phyloP scores from a whole-genome alignment of 257 asterid species.

The Euphrasia confusa region DNA sequence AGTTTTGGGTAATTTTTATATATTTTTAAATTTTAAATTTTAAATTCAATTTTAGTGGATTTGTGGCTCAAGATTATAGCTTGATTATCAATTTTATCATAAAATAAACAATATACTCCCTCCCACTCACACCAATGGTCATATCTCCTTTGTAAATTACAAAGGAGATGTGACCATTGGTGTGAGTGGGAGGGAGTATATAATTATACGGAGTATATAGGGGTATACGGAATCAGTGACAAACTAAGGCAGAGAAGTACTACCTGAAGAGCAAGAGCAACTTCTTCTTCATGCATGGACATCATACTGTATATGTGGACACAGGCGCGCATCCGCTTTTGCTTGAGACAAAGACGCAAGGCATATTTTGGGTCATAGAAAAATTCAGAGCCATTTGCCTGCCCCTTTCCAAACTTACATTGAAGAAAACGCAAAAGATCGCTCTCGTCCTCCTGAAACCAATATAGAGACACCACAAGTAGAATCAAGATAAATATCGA shows the following conservation, averaged over 20 bases:
- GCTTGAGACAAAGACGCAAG: constrained; percentile 91
- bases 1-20: no score
- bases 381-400: constrained; percentile 68
- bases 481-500: constrained; percentile 23
- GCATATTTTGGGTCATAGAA: constrained; percentile 98
- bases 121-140: no score
- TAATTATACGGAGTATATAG: background rate
- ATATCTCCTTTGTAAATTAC: no score
- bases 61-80: constrained; percentile 10
- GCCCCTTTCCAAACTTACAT: constrained; percentile 89
- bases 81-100: constrained; percentile 7
- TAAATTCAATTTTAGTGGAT: background rate
- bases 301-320: constrained; percentile 97
- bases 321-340: constrained; percentile 90
- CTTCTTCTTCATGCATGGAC: constrained; percentile 99
- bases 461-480: constrained; percentile 23
- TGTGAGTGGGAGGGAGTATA: no score
- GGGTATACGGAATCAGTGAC: constrained; percentile 10
- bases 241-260: constrained; percentile 6
- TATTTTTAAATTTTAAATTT: no score
- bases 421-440: constrained; percentile 90
- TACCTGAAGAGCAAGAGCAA: constrained; percentile 95
- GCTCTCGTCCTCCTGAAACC: constrained; percentile 83
- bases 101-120: background rate
- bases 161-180: no score